These are phyloP conservation scores for Rosa rugosa DNA, from an alignment of 306 rosid species.

Conservation along the genomic window DNA sequence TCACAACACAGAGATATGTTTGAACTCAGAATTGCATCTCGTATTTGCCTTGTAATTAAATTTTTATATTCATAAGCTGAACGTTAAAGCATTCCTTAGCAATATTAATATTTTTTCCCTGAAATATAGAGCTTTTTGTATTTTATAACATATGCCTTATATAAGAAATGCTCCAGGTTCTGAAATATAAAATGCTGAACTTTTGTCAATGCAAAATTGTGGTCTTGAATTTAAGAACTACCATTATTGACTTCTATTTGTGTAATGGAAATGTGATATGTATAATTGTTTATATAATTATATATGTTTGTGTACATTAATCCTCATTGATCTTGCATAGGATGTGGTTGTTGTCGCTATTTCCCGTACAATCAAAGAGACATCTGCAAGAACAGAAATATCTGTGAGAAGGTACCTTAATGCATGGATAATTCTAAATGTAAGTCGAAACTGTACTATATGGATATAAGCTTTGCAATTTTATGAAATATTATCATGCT, in stretches of 20 bases:
- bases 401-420: constrained; percentile 34
- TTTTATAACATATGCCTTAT: neutral
- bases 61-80: neutral
- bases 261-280: neutral
- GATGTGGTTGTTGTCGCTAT: constrained; percentile 65
- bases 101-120: neutral
- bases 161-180: neutral
- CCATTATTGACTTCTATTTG: neutral
- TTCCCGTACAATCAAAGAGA: constrained; percentile 44
- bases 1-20: neutral
- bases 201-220: neutral
- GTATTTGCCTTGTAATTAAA: neutral
- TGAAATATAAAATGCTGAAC: neutral
- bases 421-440: constrained; percentile 25
- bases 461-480: neutral
- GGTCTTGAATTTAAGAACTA: constrained; percentile 6
- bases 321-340: constrained; percentile 36
- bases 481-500: neutral
- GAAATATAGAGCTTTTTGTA: neutral
- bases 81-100: neutral
- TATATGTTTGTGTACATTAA: neutral
- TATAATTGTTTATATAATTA: neutral
- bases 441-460: constrained; percentile 3
- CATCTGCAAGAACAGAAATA: constrained; percentile 43
- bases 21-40: neutral